These are phyloP conservation scores for Wickerhamiella parazyma DNA, from an alignment of 805 yeast genomes.

Conservation along the genomic window DNA sequence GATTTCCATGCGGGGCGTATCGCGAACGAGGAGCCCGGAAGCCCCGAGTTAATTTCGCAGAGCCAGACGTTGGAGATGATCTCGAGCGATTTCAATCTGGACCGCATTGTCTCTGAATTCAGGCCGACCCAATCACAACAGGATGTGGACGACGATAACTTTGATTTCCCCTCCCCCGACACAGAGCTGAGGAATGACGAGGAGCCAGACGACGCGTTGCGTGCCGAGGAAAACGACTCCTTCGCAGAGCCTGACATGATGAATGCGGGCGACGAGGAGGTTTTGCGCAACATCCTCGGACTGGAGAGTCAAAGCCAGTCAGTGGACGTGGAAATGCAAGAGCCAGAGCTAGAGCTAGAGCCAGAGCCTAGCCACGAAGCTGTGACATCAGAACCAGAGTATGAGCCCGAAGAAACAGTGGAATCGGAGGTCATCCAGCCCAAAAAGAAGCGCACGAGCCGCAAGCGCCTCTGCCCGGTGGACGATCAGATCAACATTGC, in stretches of 20 bases:
- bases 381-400: neutral
- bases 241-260: neutral
- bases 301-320: neutral
- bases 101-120: conserved; percentile 2
- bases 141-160: conserved; percentile 1
- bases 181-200: conserved; percentile 5
- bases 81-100: conserved; percentile 6
- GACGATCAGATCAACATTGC: conserved; percentile 2
- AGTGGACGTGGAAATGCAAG: neutral
- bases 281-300: conserved; percentile 5
- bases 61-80: conserved; percentile 3
- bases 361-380: neutral
- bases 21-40: neutral
- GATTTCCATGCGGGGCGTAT: neutral
- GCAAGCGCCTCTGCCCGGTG: conserved; percentile 5
- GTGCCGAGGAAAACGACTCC: neutral
- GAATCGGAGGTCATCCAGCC: neutral
- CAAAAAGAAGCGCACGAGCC: neutral
- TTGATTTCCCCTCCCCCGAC: neutral
- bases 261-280: conserved; percentile 5
- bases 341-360: neutral
- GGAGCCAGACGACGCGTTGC: conserved; percentile 4
- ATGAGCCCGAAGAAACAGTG: neutral
- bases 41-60: neutral
- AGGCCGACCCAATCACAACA: conserved; percentile 3